Base-by-base conservation (phyloP, 1,284 basidiomycete species). In the Tranzscheliella williamsii region DNA sequence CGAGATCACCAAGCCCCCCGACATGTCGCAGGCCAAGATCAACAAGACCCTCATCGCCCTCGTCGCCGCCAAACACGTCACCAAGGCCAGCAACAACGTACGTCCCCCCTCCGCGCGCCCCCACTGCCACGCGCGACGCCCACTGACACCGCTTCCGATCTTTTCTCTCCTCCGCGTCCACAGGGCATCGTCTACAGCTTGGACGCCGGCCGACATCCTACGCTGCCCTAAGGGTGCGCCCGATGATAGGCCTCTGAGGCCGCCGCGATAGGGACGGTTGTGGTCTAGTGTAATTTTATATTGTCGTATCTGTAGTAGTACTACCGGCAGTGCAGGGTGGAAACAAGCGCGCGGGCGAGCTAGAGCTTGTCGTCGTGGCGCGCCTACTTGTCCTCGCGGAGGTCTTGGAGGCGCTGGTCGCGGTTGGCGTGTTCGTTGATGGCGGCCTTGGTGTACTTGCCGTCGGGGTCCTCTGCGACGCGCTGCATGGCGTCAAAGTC, bases 31-130 rank as follows among this genome's bases (percentile, higher is more conserved):
- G 79, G 88, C 90, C 5, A 84, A 87, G 27, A 91, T 91, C 33
- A 94, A 95, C 79, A 94, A 92, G 78, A 91, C 90, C 64, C 82
- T 96, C 24, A 91, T 95, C 47, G 90, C 91, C 1, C 81, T 95
- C 2, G 90, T 93, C 2, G 87, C 87, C 66, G 84, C 90, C 42
- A 95, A 94, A 76, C 84, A 90, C 21, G 89, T 92, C 3, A 80
- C 81, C 37, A 94, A 92, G 78, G 69, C 57, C 18, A 78, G 60
- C 23, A 73, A 78, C 18, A 79, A 78, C 52, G 81, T 81, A 54
- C 65, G 80, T 80, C 11, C 20, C 45, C 8, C 26, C 8, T 15
- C 8, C 8, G 26, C 26, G 30, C 15, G 35, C 30, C 26, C 8
- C 26, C 26, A 15, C 15, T 15, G 26, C 37, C 22, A 20, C 12